Evolutionary conservation across 108 stramenopile genomes (phyloP), one percentile per base, ranked within the genome.

Genomic region (Discostella pseudostelligera): DNA sequence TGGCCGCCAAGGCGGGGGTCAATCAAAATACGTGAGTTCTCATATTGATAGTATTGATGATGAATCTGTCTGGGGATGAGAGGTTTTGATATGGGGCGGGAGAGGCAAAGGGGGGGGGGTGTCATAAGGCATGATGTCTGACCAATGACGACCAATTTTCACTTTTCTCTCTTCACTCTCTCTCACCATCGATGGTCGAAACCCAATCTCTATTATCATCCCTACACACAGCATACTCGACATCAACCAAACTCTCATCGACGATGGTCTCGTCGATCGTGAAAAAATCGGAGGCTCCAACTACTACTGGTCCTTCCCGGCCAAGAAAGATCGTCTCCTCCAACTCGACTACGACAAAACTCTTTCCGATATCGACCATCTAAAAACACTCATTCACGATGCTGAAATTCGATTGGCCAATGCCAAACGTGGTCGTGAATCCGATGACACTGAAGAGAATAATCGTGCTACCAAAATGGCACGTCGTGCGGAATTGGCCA

Each of bases 281-380:
- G 87, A 87, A n/a, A 97, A 97, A 76, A 94, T 97, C 66, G 96
- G 96, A 14, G 88, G 89, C 16, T 76, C 84, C 60, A 97, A 95
- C 65, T 95, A 86, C 70, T 97, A 84, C 60, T 97, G 94, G 94
- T 78, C 81, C 25, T 97, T 97, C 79, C 93, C 93, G 24, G 84
- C 81, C 53, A 93, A 96, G 68, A 83, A 84, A 45, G 90, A 95
- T 65, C 83, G 90, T 6, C 56, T 76, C 36, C 47, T 64, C 6
- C 89, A 91, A 62, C 59, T 83, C 56, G 74, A 81, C 56, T 79
- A 90, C 74, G 77, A 86, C 57, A 39, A 74, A 19, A 81, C 70
- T 0, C 62, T 90, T 14, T 26, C 56, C 29, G 53, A 54, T 42
- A 87, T 92, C 55, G 86, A 88, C 53, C 39, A 40, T 32, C 61